These are phyloP conservation scores for Amaranthus palmeri DNA, from an alignment of 148 eudicot species.

Conservation along the genomic window DNA sequence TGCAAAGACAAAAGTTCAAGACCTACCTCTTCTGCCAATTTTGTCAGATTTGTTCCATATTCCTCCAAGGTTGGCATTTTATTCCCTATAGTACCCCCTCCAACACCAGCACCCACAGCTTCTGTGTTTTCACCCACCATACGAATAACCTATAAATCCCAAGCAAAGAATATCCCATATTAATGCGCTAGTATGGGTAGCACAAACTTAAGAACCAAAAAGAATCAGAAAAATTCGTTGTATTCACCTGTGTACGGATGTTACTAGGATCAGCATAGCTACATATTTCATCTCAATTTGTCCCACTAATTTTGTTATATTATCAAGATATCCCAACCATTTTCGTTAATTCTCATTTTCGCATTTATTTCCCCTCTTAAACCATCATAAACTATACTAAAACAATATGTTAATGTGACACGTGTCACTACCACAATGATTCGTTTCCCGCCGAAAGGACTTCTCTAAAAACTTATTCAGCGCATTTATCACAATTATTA, in stretches of 20 bases:
- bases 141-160: conserved; percentile 55
- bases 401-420: too few relatives aligned
- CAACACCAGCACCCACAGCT: conserved; percentile 81
- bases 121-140: conserved; percentile 89
- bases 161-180: background rate
- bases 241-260: conserved; percentile 74
- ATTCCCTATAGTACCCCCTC: conserved; percentile 66
- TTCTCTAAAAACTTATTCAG: too few relatives aligned
- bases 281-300: too few relatives aligned
- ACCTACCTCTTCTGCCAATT: conserved; percentile 87
- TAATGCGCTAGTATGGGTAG: background rate
- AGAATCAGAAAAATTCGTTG: background rate
- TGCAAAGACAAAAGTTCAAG: background rate
- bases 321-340: too few relatives aligned
- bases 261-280: conserved; percentile 82
- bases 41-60: conserved; percentile 93
- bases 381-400: too few relatives aligned
- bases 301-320: too few relatives aligned
- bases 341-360: too few relatives aligned
- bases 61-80: conserved; percentile 94
- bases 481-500: too few relatives aligned
- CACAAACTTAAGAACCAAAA: background rate
- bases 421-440: too few relatives aligned
- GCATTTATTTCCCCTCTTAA: too few relatives aligned
- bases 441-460: too few relatives aligned